These are phyloP conservation scores for Curvularia spicifera DNA, from an alignment of 2,329 filamentous ascomycete species.

Conservation along the genomic window DNA sequence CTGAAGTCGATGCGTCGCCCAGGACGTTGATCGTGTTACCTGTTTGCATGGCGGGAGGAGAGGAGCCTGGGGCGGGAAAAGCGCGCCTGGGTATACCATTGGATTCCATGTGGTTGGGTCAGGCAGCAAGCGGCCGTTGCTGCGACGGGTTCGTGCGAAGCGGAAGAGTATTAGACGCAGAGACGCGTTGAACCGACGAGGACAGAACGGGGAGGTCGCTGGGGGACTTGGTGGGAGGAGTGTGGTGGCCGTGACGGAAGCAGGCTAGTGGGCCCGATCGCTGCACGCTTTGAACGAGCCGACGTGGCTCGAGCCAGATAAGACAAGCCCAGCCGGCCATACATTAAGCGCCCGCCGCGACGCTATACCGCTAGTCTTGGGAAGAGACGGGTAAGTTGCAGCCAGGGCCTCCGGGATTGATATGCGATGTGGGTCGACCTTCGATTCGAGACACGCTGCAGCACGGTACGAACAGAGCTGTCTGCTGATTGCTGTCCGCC, in stretches of 20 bases:
- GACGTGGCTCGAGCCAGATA: conserved; percentile 28
- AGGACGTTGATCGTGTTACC: conserved; percentile 11
- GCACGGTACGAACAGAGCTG: conserved; percentile 19
- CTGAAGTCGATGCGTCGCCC: background rate
- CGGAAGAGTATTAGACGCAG: conserved; percentile 13
- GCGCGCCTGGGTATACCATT: conserved; percentile 14
- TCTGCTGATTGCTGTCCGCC: conserved; percentile 18
- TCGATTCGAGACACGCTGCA: conserved; percentile 22
- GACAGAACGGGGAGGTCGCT: conserved; percentile 19
- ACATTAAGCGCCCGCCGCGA: conserved; percentile 29
- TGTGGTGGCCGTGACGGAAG: conserved; percentile 17
- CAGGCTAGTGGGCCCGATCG: conserved; percentile 18
- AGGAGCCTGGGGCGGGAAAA: conserved; percentile 11
- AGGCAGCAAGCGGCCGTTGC: conserved; percentile 22
- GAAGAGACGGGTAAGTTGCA: conserved; percentile 15
- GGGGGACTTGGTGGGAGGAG: conserved; percentile 10
- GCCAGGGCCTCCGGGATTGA: conserved; percentile 9
- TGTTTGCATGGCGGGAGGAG: conserved; percentile 9
- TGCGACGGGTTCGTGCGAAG: conserved; percentile 12
- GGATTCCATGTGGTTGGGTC: conserved; percentile 20
- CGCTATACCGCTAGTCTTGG: conserved; percentile 24
- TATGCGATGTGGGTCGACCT: conserved; percentile 5
- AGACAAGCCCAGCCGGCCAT: conserved; percentile 26
- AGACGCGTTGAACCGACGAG: conserved; percentile 19
- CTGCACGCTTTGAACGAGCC: conserved; percentile 16